These are phyloP conservation scores for Mortierella sp. DNA, from an alignment of 371 early-diverging fungal species.

Conservation along the genomic window DNA sequence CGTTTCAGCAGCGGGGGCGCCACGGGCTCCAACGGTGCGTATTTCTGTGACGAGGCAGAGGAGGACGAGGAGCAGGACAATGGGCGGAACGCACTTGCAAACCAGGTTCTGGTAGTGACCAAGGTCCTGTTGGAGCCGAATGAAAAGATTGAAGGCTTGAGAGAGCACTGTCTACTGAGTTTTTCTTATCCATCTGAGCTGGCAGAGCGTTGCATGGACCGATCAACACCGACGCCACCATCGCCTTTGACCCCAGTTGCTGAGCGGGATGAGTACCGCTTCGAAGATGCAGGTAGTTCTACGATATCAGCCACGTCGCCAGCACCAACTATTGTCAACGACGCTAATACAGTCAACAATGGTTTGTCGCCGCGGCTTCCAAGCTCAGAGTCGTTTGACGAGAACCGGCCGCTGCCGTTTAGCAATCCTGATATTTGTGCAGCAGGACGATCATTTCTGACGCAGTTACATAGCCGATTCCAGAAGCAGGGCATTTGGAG, in stretches of 20 bases:
- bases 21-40: background rate
- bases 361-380: slow-evolving; percentile 18
- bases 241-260: slow-evolving; percentile 23
- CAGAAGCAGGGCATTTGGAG: slow-evolving; percentile 43
- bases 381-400: slow-evolving; percentile 21
- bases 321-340: background rate
- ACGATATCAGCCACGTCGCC: background rate
- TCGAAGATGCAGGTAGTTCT: no score
- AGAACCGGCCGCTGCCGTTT: slow-evolving; percentile 32
- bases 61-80: slow-evolving; percentile 44
- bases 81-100: slow-evolving; percentile 42
- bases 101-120: slow-evolving; percentile 37
- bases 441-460: slow-evolving; percentile 40
- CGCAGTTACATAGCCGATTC: slow-evolving; percentile 38
- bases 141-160: slow-evolving; percentile 15
- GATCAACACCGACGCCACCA: slow-evolving; percentile 11
- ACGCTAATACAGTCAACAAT: background rate
- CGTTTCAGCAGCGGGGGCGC: slow-evolving; percentile 16
- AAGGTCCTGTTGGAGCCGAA: slow-evolving; percentile 31
- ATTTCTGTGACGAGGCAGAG: slow-evolving; percentile 6
- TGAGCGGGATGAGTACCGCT: slow-evolving; percentile 8
- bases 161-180: slow-evolving; percentile 28
- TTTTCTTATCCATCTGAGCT: slow-evolving; percentile 40
- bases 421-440: slow-evolving; percentile 40
- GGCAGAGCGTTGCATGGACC: slow-evolving; percentile 21